phyloP scores from a whole-genome alignment of 148 eudicot species.

The Cornus controversa region DNA sequence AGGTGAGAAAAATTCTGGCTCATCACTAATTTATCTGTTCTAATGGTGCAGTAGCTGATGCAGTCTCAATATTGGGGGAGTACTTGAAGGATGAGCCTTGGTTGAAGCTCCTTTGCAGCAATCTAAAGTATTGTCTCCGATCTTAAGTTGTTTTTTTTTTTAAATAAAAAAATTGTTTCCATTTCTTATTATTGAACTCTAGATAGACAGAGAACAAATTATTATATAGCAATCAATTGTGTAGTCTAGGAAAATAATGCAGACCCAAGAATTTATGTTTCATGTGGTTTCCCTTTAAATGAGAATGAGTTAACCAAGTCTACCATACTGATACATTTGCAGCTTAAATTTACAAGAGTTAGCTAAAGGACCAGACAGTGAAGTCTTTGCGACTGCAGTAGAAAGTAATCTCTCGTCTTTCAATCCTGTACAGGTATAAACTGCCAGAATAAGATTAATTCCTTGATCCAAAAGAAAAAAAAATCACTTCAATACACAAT shows the following conservation, averaged over 20 bases:
- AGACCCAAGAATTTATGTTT: background rate
- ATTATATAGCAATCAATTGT: background rate
- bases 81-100: conserved; percentile 92
- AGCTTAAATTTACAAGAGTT: conserved; percentile 39
- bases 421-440: conserved; percentile 33
- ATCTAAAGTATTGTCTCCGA: conserved; percentile 54
- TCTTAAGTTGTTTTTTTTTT: background rate
- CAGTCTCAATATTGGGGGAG: conserved; percentile 71
- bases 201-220: background rate
- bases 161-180: background rate
- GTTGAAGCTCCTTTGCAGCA: conserved; percentile 74
- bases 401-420: conserved; percentile 25
- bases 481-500: background rate
- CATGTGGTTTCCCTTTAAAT: conserved; percentile 13
- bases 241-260: background rate
- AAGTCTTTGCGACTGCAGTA: background rate
- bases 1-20: conserved; percentile 1
- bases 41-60: conserved; percentile 61
- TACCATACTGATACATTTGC: conserved; percentile 13
- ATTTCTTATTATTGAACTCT: background rate
- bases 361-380: conserved; percentile 18
- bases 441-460: background rate
- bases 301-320: conserved; percentile 30
- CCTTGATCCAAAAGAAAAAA: background rate
- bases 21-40: background rate